phyloP scores from a whole-genome alignment of 805 yeast genomes.

The Schwanniomyces yamadae region DNA sequence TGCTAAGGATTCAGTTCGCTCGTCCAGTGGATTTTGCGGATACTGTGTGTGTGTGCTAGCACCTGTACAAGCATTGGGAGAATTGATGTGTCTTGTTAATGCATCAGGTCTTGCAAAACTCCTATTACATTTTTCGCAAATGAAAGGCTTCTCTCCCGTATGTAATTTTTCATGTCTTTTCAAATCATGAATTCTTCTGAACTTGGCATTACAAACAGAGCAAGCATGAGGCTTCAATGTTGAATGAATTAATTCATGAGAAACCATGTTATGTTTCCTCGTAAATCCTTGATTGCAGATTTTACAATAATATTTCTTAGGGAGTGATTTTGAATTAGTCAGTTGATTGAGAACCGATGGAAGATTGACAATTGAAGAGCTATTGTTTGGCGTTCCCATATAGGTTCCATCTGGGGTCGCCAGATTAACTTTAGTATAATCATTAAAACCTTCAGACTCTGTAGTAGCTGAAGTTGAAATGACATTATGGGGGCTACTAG shows the following conservation, averaged over 20 bases:
- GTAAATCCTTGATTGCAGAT: slow-evolving; percentile 65
- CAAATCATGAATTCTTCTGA: slow-evolving; percentile 73
- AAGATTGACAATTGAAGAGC: too few species aligned
- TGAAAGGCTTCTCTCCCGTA: slow-evolving; percentile 70
- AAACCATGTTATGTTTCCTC: slow-evolving; percentile 70
- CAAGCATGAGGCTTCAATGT: slow-evolving; percentile 64
- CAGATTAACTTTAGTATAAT: too few species aligned
- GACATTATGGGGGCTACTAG: too few species aligned
- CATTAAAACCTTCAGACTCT: too few species aligned
- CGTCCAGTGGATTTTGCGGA: too few species aligned
- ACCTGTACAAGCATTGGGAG: slow-evolving; percentile 36
- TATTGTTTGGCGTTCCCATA: too few species aligned
- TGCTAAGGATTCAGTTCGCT: too few species aligned
- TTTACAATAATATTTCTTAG: slow-evolving; percentile 49
- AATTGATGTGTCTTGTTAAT: slow-evolving; percentile 61
- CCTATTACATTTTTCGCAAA: slow-evolving; percentile 59
- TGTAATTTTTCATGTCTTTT: slow-evolving; percentile 75
- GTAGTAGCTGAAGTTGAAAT: too few species aligned
- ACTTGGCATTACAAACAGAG: slow-evolving; percentile 55
- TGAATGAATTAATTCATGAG: slow-evolving; percentile 70
- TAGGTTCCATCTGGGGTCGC: too few species aligned
- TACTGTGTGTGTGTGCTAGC: background rate
- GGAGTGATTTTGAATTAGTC: slow-evolving; percentile 4
- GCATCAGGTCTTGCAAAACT: slow-evolving; percentile 78
- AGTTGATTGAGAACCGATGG: too few species aligned